These are phyloP conservation scores for Wilhelminamyces savonicus DNA, from an alignment of 805 yeast species.

Conservation along the genomic window DNA sequence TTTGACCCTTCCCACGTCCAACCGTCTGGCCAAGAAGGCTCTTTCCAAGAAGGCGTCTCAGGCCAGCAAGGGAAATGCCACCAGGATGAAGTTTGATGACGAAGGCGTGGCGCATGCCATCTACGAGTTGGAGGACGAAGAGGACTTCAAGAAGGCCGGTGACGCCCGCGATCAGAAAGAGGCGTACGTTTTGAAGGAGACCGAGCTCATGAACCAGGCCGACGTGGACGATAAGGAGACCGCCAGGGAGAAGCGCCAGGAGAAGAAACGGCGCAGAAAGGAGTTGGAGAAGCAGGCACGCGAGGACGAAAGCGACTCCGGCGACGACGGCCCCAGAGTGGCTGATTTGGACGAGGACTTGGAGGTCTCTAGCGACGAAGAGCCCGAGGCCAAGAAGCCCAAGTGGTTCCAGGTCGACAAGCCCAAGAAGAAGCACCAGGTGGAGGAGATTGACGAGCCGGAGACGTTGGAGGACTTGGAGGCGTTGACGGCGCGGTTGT, in stretches of 20 bases:
- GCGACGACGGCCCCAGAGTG: slow-evolving; percentile 26
- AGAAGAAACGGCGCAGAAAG: slow-evolving; percentile 82
- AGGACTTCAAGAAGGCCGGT: slow-evolving; percentile 71
- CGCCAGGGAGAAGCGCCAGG: slow-evolving; percentile 73
- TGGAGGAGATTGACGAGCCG: slow-evolving; percentile 80
- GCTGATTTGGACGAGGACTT: slow-evolving; percentile 43
- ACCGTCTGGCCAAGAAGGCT: slow-evolving; percentile 79
- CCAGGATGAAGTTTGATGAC: slow-evolving; percentile 84
- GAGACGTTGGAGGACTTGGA: slow-evolving; percentile 91
- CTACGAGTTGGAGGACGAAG: slow-evolving; percentile 87
- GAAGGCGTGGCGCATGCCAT: slow-evolving; percentile 90
- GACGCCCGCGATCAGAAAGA: slow-evolving; percentile 64
- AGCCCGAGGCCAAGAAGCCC: slow-evolving; percentile 35
- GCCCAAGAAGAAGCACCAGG: slow-evolving; percentile 13
- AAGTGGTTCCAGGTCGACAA: slow-evolving; percentile 44
- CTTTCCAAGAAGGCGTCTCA: slow-evolving; percentile 74
- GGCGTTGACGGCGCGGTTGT: slow-evolving; percentile 61
- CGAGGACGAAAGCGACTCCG: slow-evolving; percentile 28
- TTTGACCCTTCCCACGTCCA: slow-evolving; percentile 62
- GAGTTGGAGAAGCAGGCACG: slow-evolving; percentile 59
- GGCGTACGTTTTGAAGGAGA: slow-evolving; percentile 61
- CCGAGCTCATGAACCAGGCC: slow-evolving; percentile 58
- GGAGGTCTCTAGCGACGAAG: slow-evolving; percentile 25
- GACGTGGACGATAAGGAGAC: slow-evolving; percentile 74
- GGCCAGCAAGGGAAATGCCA: slow-evolving; percentile 58